Base-by-base conservation (phyloP, 257 asterid genomes). In the Fraxinus anomala region DNA sequence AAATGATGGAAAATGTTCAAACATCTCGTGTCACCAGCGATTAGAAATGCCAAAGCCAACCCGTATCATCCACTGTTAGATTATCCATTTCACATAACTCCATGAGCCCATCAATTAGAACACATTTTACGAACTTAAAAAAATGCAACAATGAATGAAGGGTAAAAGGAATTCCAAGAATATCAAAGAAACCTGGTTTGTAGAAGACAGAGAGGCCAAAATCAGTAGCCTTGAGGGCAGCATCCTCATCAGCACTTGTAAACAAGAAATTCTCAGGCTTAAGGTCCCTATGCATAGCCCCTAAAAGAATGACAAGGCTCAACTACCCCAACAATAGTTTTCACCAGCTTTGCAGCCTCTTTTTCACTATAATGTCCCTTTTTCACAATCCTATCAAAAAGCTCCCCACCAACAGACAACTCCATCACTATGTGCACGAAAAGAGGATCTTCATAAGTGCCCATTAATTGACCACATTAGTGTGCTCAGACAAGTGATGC, bases 261-360 rank as follows among this genome's bases (percentile, higher is more conserved):
- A 93, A 91, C 88, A 93, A 89, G 93, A 93, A 93, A 76, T 93
- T 93, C 93, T 93, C 97, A 39, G 97, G 97, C 83, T 92, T 92
- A 84, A 92, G 89, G 84, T 92, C 97, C 81, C 97, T 89, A 79
- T 92, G 97, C 97, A 92, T 92, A 6, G 91, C 97, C 70, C 97
- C 97, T 33, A 26, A 92, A 84, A 74, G 97, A 92, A 82, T 92
- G 97, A 68, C 97, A 92, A 77, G 91, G 88, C 86, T 92, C 92
- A 17, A 92, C 96, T 11, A 92, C 97, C 26, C 92, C 95, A 65
- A 91, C 97, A 75, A 92, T 89, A 16, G 94, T 91, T 80, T 86
- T 89, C 71, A 92, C 91, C 82, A 92, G 76, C 73, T 89, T 89
- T 0, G 96, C 97, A 1, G 97, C 97, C 72, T 91, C 93, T 30